Evolutionary conservation across 1,139 yeast species (phyloP).

Genomic region (Hansenula anomala): DNA sequence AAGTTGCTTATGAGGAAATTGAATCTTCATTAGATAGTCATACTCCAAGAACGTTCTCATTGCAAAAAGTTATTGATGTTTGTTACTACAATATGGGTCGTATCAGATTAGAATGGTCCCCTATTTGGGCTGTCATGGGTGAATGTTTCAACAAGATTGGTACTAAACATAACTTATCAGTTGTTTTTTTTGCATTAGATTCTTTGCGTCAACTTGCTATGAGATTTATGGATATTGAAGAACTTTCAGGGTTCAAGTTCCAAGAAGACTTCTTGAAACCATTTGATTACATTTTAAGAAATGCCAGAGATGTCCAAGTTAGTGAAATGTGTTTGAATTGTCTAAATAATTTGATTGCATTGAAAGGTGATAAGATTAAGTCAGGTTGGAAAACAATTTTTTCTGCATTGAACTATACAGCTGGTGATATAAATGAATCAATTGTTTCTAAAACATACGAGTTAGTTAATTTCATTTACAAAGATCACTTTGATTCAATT

Average conservation of each 20-base stretch:
- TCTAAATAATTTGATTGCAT: conserved; percentile 76
- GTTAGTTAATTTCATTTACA: conserved; percentile 58
- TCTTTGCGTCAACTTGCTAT: conserved; percentile 89
- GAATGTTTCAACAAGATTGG: conserved; percentile 84
- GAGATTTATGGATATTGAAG: conserved; percentile 90
- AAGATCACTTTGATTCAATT: conserved; percentile 58
- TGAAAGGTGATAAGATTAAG: conserved; percentile 68
- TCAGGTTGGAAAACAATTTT: conserved; percentile 96
- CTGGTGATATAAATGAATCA: conserved; percentile 37
- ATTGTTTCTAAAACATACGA: conserved; percentile 62
- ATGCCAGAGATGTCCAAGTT: conserved; percentile 66
- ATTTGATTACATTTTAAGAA: conserved; percentile 71
- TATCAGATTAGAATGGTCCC: conserved; percentile 95
- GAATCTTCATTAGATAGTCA: conserved; percentile 79
- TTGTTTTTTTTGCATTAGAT: conserved; percentile 88
- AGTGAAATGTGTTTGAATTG: conserved; percentile 91
- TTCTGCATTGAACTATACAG: conserved; percentile 51
- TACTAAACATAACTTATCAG: conserved; percentile 67
- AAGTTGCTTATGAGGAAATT: conserved; percentile 86
- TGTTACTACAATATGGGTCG: conserved; percentile 97
- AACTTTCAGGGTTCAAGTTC: conserved; percentile 90
- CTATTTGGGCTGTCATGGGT: conserved; percentile 92
- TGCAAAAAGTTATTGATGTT: conserved; percentile 94
- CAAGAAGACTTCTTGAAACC: conserved; percentile 93
- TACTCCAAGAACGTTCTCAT: conserved; percentile 85